phyloP scores from a whole-genome alignment of 148 eudicot species.

The Diospyros lotus region DNA sequence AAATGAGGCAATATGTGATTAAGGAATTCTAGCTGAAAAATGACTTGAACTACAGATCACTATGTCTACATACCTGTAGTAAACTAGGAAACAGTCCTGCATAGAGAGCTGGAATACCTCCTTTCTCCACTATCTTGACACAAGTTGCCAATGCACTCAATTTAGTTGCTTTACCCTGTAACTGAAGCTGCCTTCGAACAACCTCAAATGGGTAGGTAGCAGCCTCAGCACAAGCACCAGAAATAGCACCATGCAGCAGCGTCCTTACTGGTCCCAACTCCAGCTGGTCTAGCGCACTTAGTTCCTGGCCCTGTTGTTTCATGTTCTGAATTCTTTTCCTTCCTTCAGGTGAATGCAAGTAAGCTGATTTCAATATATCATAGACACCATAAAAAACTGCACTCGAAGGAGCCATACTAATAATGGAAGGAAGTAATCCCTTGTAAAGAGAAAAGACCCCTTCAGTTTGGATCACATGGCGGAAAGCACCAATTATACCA shows the following conservation, averaged over 20 bases:
- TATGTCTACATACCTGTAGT: conserved; percentile 43
- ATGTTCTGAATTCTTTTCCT: conserved; percentile 40
- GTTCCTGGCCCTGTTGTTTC: conserved; percentile 47
- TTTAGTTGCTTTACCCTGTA: conserved; percentile 44
- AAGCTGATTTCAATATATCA: conserved; percentile 55
- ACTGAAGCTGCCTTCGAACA: conserved; percentile 59
- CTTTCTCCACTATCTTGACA: conserved; percentile 46
- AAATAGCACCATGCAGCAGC: conserved; percentile 56
- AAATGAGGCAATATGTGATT: neutral
- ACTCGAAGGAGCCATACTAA: conserved; percentile 64
- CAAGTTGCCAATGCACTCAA: conserved; percentile 50
- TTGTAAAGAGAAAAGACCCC: conserved; percentile 65
- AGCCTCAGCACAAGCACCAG: conserved; percentile 78
- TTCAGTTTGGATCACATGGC: conserved; percentile 53
- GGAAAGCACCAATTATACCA: conserved; percentile 64
- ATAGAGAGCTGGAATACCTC: conserved; percentile 62
- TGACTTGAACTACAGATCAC: conserved; percentile 1
- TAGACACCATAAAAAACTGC: conserved; percentile 70
- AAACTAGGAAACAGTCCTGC: conserved; percentile 68
- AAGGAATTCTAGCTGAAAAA: neutral
- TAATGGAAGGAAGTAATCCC: conserved; percentile 61
- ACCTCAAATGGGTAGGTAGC: conserved; percentile 73
- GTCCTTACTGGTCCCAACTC: conserved; percentile 61
- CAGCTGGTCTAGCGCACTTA: conserved; percentile 49
- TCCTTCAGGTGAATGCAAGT: conserved; percentile 59